Evolutionary conservation across 768 basidiomycete species (phyloP).

Genomic region (Pleurotus pulmonarius): DNA sequence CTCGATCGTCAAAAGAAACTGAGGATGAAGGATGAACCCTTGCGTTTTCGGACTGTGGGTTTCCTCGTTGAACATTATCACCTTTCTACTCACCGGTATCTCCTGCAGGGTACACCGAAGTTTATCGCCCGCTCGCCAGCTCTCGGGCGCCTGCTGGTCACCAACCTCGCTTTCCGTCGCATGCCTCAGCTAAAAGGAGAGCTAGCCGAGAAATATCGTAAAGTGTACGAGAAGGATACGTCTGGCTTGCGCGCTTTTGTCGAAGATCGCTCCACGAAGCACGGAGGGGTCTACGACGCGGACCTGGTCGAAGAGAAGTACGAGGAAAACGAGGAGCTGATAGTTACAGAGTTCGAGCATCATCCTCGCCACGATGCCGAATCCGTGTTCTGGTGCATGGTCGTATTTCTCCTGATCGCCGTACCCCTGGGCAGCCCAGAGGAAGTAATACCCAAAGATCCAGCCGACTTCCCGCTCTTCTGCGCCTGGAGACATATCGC

Average conservation of each 20-base stretch:
- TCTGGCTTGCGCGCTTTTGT: too few species aligned
- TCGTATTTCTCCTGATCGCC: background rate
- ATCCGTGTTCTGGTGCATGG: conserved; percentile 7
- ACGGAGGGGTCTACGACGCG: background rate
- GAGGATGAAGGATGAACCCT: background rate
- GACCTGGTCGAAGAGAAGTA: background rate
- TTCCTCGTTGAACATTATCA: too few species aligned
- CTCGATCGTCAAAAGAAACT: background rate
- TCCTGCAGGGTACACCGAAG: conserved; percentile 1
- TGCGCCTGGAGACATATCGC: too few species aligned
- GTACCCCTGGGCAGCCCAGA: background rate
- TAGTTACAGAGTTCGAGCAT: background rate
- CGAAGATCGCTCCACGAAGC: too few species aligned
- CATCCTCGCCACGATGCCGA: conserved; percentile 7
- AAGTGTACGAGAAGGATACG: too few species aligned
- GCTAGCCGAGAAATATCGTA: background rate
- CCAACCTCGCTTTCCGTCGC: background rate
- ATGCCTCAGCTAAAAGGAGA: background rate
- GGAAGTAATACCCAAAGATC: background rate
- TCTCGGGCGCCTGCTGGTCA: background rate
- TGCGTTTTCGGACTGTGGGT: background rate
- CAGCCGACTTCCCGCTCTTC: too few species aligned
- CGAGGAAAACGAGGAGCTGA: background rate
- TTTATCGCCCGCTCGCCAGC: conserved; percentile 7
- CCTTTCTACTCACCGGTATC: too few species aligned